Evolutionary conservation across 2,329 filamentous ascomycete species (phyloP).

Genomic region (Leptographium flavum): DNA sequence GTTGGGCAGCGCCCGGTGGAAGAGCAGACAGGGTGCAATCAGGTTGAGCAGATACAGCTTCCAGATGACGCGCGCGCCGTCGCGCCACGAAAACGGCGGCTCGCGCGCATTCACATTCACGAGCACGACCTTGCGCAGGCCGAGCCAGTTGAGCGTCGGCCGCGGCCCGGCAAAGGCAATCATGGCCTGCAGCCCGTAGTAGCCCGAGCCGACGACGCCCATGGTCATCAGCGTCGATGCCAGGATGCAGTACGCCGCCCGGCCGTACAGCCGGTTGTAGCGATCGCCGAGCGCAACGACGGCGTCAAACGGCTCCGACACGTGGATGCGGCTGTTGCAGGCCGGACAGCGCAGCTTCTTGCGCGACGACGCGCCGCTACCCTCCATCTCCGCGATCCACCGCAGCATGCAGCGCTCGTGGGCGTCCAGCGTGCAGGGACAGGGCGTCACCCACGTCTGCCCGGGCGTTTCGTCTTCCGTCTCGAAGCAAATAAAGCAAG

Average conservation of each 20-base stretch:
- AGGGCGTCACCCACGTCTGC: slow-evolving; percentile 67
- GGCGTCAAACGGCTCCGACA: slow-evolving; percentile 61
- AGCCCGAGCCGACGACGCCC: slow-evolving; percentile 34
- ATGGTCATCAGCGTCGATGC: slow-evolving; percentile 42
- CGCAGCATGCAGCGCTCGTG: slow-evolving; percentile 82
- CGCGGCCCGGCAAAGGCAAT: slow-evolving; percentile 37
- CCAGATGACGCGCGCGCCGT: slow-evolving; percentile 8
- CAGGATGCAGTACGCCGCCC: slow-evolving; percentile 47
- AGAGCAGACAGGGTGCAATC: slow-evolving; percentile 30
- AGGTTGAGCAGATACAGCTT: slow-evolving; percentile 24
- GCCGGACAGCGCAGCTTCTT: slow-evolving; percentile 67
- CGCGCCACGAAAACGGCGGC: background rate
- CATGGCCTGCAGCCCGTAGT: slow-evolving; percentile 37
- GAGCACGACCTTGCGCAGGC: slow-evolving; percentile 4
- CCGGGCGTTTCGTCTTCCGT: slow-evolving; percentile 36
- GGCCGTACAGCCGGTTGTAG: slow-evolving; percentile 39
- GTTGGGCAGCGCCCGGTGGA: slow-evolving; percentile 28
- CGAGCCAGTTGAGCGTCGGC: slow-evolving; percentile 26
- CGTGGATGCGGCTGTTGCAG: slow-evolving; percentile 68
- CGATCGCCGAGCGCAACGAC: slow-evolving; percentile 53
- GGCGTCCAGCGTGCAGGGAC: slow-evolving; percentile 77
- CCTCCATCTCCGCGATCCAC: slow-evolving; percentile 86
- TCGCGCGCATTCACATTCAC: background rate
- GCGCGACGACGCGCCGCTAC: slow-evolving; percentile 39
- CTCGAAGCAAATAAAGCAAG: slow-evolving; percentile 49